Evolutionary conservation across 768 basidiomycete species (phyloP), one percentile per base, ranked within the genome.

Genomic region (Mycena crocata): DNA sequence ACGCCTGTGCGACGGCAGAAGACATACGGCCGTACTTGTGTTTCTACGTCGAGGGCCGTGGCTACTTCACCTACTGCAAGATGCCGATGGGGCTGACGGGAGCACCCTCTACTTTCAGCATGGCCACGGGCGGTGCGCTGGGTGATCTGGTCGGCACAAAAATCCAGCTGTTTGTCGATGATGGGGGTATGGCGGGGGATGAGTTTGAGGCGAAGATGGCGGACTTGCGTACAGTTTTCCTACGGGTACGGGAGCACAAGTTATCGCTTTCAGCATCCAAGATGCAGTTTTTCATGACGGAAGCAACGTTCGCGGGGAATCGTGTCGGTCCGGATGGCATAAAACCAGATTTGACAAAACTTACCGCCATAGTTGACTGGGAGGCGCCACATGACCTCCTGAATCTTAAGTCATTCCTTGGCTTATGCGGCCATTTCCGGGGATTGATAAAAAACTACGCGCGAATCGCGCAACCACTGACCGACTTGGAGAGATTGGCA

Each of bases 21-120:
- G 75, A 74, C 9, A 67, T 68, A 9, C 61, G 68, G 28, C 77
- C 76, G 10, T 78, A 77, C 42, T 65, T 80, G 0, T 72, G 71
- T 17, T 83, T 84, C 60, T 82, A 82, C 32, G 74, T 81, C 0
- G 75, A 78, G 60, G 82, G 81, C 0, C 26, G 71, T 2, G 83
- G 83, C 0, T 81, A 77, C 46, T 80, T 79, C 51, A 52, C 61
- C 9, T 83, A 80, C 45, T 37, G 64, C 1, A 35, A 73, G 0
- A 81, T 85, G 78, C 82, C 80, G 0, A 82, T 84, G 65, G 83
- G 83, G 0, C 46, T 83, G 0, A 79, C 78, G 0, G 83, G 81
- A 0, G 78, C 79, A 3, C 83, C 82, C 13, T 72, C 80, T 0
- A 75, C 73, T 8, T 84, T 83, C 52, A 69, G 66, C 12, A 48